Percentiles rank a stretch among this genome's conserved stretches.
These are phyloP conservation scores for Solanum paucissectum DNA, from an alignment of 257 asterid genomes.

Conservation along the genomic window DNA sequence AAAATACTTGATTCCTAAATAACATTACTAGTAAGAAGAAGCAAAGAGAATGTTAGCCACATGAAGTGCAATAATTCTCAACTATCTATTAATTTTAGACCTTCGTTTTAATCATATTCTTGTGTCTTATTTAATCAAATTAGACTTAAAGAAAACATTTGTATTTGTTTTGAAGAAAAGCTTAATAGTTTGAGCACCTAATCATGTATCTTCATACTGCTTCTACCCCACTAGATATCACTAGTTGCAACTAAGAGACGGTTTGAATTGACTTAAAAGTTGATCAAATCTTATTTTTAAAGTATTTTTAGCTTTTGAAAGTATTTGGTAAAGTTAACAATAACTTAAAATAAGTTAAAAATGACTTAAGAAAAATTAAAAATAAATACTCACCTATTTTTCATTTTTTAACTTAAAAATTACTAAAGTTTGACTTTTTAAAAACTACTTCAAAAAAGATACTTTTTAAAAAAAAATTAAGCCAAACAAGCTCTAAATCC, in stretches of 20 bases:
- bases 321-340: too few relatives aligned
- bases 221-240: not conserved
- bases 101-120: not conserved
- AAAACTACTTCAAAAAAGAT: too few relatives aligned
- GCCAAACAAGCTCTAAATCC: not conserved
- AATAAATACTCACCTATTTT: too few relatives aligned
- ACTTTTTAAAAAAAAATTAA: too few relatives aligned
- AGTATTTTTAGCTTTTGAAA: too few relatives aligned
- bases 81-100: not conserved
- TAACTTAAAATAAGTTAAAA: too few relatives aligned
- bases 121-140: not conserved
- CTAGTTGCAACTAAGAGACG: not conserved
- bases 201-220: not conserved
- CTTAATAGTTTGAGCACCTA: not conserved
- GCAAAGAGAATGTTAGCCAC: not conserved
- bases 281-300: too few relatives aligned
- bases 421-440: too few relatives aligned
- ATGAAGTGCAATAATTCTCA: not conserved
- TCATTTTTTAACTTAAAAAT: too few relatives aligned
- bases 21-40: not conserved
- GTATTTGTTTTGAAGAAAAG: not conserved
- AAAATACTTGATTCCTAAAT: not conserved
- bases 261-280: rapidly evolving
- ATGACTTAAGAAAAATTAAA: too few relatives aligned
- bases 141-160: not conserved